Evolutionary conservation across 345 rosid species (phyloP), one percentile per base, ranked within the genome.

Genomic region (Triadica sebifera): DNA sequence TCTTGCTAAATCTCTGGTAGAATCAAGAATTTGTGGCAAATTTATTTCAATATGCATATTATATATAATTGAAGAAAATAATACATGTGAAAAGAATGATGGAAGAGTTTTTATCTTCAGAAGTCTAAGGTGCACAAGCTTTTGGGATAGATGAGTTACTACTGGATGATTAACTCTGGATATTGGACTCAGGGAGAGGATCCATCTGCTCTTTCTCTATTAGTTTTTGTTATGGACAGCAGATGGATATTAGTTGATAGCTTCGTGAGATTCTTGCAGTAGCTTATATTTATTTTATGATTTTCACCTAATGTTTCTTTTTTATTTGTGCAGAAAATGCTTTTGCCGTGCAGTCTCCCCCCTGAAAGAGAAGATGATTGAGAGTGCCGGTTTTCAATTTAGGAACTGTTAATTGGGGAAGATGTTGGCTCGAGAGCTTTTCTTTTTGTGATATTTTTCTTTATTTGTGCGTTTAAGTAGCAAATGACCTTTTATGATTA

Each of bases 311-410:
- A 49, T 66, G 51, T 41, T 51, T 43, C 12, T 50, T 50, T 53
- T 25, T 53, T 19, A 62, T 46, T 47, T 79, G 38, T 81, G 87
- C 86, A 95, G 97, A 95, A 95, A 95, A 93, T 95, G 98, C 98
- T 92, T 63, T 53, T 89, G 82, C 98, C 98, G 12, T 92, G 98
- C n/a, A 97, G 98, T 55, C 85, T 94, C 46, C 95, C 98, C 13
- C 98, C 95, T 0, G 97, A 94, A 75, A 91, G 98, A 87, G 98
- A 91, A 87, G 98, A 91, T 46, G 97, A 92, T 58, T 92, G 70
- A 81, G 52, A 51, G 12, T 61, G 62, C 34, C 51, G 19, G 12
- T 17, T 29, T 45, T 47, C 4, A 9, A 59, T 46, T 38, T 46
- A 19, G 12, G 38, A 29, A 12, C 2, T 41, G 9, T 22, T 55